Conservation (phyloP, 306 rosid genomes). For the Calophaca sinica region DNA sequence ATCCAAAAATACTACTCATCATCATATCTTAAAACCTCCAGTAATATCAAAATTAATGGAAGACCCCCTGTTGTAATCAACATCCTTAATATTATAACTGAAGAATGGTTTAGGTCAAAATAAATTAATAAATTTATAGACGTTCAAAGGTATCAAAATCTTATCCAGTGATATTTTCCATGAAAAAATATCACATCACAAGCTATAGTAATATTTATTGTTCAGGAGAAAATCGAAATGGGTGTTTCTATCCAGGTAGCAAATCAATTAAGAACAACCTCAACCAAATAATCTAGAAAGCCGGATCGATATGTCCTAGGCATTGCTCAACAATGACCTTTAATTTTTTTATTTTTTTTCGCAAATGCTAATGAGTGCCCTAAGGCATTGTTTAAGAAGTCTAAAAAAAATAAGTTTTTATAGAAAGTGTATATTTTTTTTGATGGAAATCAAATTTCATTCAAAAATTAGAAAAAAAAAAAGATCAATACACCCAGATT, state of each 20-base stretch:
- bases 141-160: conserved; percentile 9
- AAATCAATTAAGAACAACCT: conserved; percentile 23
- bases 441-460: too few species aligned
- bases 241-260: background rate
- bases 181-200: conserved; percentile 19
- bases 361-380: too few species aligned
- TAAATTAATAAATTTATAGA: background rate
- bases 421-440: too few species aligned
- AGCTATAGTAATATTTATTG: background rate
- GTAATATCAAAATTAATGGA: too few species aligned
- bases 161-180: conserved; percentile 39
- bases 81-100: background rate
- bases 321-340: background rate
- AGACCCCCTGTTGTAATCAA: background rate
- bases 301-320: conserved; percentile 12
- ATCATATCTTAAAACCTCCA: background rate
- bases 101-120: conserved; percentile 3
- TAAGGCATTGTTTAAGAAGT: too few species aligned
- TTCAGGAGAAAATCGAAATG: background rate
- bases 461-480: too few species aligned
- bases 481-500: too few species aligned
- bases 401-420: too few species aligned
- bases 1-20: background rate
- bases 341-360: background rate
- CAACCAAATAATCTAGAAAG: background rate